Evolutionary conservation across 2,329 filamentous ascomycete species (phyloP).

Genomic region (Penicillium sp.): DNA sequence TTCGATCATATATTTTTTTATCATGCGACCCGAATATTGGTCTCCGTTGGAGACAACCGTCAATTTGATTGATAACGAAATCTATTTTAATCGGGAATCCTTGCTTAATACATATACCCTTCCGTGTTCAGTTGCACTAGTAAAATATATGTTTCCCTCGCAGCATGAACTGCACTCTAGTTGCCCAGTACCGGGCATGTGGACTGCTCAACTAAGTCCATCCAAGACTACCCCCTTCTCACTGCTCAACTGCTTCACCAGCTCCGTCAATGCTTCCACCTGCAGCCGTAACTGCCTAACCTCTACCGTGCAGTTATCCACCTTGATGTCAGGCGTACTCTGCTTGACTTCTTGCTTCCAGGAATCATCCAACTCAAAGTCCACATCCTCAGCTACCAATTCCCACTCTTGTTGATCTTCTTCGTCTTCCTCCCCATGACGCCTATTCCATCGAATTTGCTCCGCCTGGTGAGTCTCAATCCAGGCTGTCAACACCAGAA

Average conservation of each 20-base stretch:
- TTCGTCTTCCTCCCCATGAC: slow-evolving; percentile 82
- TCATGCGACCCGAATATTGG: no score
- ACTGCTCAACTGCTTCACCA: slow-evolving; percentile 60
- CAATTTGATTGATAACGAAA: no score
- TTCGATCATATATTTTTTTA: no score
- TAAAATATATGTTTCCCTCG: no score
- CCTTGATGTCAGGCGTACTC: slow-evolving; percentile 79
- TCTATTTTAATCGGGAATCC: no score
- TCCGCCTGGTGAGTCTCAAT: slow-evolving; percentile 67
- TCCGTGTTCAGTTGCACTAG: no score
- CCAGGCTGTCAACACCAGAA: slow-evolving; percentile 75
- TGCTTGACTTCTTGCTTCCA: slow-evolving; percentile 79
- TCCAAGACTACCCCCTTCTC: slow-evolving; percentile 14
- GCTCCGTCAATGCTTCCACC: slow-evolving; percentile 62
- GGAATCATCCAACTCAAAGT: slow-evolving; percentile 74
- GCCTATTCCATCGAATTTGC: slow-evolving; percentile 70
- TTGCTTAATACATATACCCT: no score
- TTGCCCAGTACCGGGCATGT: background rate
- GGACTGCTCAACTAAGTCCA: background rate
- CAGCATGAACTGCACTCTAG: no score
- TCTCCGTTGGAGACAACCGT: no score
- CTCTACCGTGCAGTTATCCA: slow-evolving; percentile 74
- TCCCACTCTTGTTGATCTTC: slow-evolving; percentile 93
- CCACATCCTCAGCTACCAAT: slow-evolving; percentile 66
- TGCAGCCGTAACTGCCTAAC: slow-evolving; percentile 44